Evolutionary conservation across 208 protist genomes (phyloP).

Genomic region (Acanthamoeba sp.): DNA sequence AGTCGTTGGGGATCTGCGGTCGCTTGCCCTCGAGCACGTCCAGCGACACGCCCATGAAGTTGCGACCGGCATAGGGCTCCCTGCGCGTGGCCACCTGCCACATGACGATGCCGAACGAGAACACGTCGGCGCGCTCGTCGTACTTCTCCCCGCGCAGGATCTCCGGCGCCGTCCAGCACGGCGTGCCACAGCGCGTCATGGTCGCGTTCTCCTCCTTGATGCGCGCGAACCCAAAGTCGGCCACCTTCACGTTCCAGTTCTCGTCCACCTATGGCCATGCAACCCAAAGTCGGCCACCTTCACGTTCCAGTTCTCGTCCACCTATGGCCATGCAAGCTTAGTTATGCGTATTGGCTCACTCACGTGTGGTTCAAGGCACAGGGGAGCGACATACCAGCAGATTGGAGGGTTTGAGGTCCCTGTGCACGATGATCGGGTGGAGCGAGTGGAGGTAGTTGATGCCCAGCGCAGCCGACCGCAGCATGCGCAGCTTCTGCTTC

Average conservation of each 20-base stretch:
- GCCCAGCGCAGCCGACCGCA: too few species aligned
- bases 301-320: too few species aligned
- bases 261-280: conserved; percentile 81
- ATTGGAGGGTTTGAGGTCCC: too few species aligned
- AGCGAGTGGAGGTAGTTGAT: too few species aligned
- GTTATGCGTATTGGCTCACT: too few species aligned
- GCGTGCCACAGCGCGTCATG: conserved; percentile 72
- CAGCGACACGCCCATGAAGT: conserved; percentile 65
- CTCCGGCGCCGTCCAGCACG: conserved; percentile 64
- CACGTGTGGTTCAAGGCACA: too few species aligned
- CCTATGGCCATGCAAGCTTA: too few species aligned
- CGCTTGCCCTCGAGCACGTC: conserved; percentile 64
- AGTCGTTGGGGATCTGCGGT: conserved; percentile 30
- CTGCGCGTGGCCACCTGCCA: conserved; percentile 49
- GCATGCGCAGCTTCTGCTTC: too few species aligned
- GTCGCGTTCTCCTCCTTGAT: conserved; percentile 74
- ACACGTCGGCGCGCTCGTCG: conserved; percentile 34
- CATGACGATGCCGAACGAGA: conserved; percentile 54
- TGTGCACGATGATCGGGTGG: too few species aligned
- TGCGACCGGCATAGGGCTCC: conserved; percentile 38
- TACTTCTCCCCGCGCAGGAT: conserved; percentile 30
- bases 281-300: too few species aligned
- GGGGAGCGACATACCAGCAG: too few species aligned
- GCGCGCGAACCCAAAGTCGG: conserved; percentile 72
- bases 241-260: conserved; percentile 84